Evolutionary conservation across 768 basidiomycete genomes (phyloP), one percentile per base, ranked within the genome.

Genomic region (Boletus coccyginus): DNA sequence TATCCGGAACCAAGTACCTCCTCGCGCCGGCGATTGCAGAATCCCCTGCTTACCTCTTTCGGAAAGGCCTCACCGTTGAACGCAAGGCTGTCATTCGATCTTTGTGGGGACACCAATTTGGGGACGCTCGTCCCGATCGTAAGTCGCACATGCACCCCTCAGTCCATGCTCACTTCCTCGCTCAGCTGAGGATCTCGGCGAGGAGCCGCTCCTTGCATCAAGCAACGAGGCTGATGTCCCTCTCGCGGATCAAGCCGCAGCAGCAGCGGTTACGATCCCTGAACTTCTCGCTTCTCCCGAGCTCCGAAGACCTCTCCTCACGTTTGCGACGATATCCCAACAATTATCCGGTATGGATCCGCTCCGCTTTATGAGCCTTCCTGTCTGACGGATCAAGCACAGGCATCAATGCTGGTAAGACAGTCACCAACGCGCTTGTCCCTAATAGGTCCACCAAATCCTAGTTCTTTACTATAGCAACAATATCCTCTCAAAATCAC

Each of bases 401-500:
- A 88, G 90, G 90, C 17, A 86, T 92, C 65, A 92, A 91, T 68
- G 89, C 88, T 65, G 81, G 87, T 83, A 60, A 62, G 62, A 44
- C 24, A n/a, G 40, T 46, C 31, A 5, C 48, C 19, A 19, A 42
- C 38, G 57, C 42, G 33, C 21, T 46, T 24, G 7, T 29, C 9
- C 31, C 11, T 49, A 14, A 19, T 4, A 14, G 46, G 38, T 51
- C 54, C 55, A 60, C 51, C 24, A 24, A 31, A 32, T 55, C 31
- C 29, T 67, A 87, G 94, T 96, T 29, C 78, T 96, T 52, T 96
- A 94, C 70, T 96, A 95, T 73, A 92, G 89, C 73, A 94, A 92
- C 62, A 82, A 86, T 46, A 97, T 97, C 61, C 80, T 97, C 27
- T 82, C 86, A 27, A 88, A 83, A 56, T 80, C 92, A 3, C 75